Conservation (phyloP, 352 stramenopile species). For the Globisporangium echinulatum region DNA sequence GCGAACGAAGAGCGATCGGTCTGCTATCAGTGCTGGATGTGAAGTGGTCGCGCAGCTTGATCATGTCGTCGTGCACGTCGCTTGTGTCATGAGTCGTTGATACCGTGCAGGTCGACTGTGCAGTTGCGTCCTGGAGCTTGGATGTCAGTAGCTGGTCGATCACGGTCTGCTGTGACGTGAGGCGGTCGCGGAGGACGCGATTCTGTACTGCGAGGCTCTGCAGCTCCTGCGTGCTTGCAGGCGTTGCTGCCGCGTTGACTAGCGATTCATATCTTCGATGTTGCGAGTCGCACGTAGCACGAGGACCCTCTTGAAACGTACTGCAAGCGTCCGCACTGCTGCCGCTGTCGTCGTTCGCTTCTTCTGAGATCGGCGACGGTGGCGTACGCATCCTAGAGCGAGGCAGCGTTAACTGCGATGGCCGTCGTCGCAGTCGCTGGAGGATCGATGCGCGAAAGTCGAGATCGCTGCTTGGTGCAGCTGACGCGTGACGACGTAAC, state of each 20-base stretch:
- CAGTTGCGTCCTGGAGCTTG: conserved; percentile 18
- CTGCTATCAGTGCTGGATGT: no score
- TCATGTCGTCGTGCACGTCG: neutral
- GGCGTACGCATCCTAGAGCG: neutral
- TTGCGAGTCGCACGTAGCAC: no score
- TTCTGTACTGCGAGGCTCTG: conserved; percentile 25
- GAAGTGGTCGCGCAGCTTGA: neutral
- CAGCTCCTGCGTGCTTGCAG: neutral
- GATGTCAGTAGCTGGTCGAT: conserved; percentile 23
- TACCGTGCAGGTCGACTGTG: neutral
- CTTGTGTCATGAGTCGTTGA: neutral
- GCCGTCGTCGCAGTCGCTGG: conserved; percentile 11
- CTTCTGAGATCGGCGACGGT: conserved; percentile 9
- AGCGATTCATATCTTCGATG: neutral
- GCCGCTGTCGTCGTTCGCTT: conserved; percentile 2
- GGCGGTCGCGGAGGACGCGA: conserved; percentile 21
- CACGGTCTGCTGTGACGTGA: conserved; percentile 27
- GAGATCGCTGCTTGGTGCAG: neutral
- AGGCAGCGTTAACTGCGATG: neutral
- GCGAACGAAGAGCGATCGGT: neutral
- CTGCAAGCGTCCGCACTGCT: neutral
- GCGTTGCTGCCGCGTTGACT: neutral
- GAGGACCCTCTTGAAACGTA: no score
- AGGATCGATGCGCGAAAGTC: conserved; percentile 19
- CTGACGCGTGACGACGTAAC: no score